Evolutionary conservation across 495 filamentous ascomycete genomes (phyloP).

Genomic region (Penicillium robsamsonii): DNA sequence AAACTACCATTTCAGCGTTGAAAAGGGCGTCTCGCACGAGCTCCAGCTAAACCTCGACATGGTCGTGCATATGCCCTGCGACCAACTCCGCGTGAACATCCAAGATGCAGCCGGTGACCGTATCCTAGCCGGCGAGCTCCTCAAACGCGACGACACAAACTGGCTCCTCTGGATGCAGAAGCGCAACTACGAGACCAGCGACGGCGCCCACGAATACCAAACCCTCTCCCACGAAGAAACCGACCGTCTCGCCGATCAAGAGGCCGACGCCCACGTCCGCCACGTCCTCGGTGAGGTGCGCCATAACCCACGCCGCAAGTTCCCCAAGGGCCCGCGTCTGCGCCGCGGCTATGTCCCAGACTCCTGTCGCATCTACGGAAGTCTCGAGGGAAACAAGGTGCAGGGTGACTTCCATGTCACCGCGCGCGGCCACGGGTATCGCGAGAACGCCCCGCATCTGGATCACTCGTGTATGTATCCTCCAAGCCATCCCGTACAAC

Average conservation of each 20-base stretch:
- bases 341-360: conserved; percentile 54
- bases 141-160: conserved; percentile 71
- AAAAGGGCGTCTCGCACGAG: conserved; percentile 82
- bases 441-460: conserved; percentile 74
- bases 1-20: conserved; percentile 86
- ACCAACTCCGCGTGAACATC: conserved; percentile 89
- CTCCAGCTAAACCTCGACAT: conserved; percentile 96
- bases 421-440: conserved; percentile 90
- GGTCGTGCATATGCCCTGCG: conserved; percentile 86
- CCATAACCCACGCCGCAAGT: conserved; percentile 50
- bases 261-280: conserved; percentile 51
- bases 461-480: conserved; percentile 69
- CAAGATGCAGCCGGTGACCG: conserved; percentile 93
- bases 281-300: conserved; percentile 51
- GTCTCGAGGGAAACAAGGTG: conserved; percentile 88
- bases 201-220: conserved; percentile 52
- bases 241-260: conserved; percentile 43
- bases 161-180: conserved; percentile 82
- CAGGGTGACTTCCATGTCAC: conserved; percentile 99
- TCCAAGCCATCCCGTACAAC: neutral
- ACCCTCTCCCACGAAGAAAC: conserved; percentile 47
- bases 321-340: conserved; percentile 66
- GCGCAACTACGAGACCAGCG: conserved; percentile 63
- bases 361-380: conserved; percentile 84
- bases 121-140: conserved; percentile 74